Conservation (phyloP, 1,284 basidiomycete genomes). For the Cutaneotrichosporon dermatis region DNA sequence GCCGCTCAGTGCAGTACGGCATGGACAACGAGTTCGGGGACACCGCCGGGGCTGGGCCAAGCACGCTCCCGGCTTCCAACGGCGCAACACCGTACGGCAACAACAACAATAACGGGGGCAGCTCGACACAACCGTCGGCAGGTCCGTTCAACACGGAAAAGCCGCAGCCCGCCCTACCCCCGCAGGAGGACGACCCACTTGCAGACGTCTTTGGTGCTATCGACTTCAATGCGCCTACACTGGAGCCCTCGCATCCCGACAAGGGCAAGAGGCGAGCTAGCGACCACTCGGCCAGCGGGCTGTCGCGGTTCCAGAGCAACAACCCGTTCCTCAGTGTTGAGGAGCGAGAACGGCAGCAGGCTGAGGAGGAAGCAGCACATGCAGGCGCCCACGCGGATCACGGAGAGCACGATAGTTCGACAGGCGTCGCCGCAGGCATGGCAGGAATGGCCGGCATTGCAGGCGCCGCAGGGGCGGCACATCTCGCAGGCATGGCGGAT, state of each 20-base stretch:
- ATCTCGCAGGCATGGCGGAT: too few relatives aligned
- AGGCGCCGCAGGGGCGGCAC: too few relatives aligned
- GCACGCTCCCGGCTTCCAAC: neutral
- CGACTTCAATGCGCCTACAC: constrained; percentile 7
- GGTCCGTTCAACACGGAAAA: too few relatives aligned
- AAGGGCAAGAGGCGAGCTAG: constrained; percentile 20
- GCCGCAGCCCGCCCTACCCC: neutral
- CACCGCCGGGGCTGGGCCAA: neutral
- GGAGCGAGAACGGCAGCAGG: constrained; percentile 58
- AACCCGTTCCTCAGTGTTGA: constrained; percentile 56
- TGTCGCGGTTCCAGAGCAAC: constrained; percentile 30
- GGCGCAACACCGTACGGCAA: too few relatives aligned
- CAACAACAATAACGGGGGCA: too few relatives aligned
- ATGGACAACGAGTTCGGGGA: neutral
- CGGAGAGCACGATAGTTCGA: too few relatives aligned
- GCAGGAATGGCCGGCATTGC: too few relatives aligned
- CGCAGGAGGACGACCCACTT: neutral
- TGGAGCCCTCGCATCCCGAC: constrained; percentile 15
- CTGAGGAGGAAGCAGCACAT: neutral
- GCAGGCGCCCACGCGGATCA: neutral
- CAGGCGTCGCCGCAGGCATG: too few relatives aligned
- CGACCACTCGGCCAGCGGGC: neutral
- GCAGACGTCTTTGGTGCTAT: constrained; percentile 13
- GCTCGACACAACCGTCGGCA: too few relatives aligned
- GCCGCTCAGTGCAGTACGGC: neutral